phyloP scores from a whole-genome alignment of 352 stramenopile genomes.

The Pythium sp. region DNA sequence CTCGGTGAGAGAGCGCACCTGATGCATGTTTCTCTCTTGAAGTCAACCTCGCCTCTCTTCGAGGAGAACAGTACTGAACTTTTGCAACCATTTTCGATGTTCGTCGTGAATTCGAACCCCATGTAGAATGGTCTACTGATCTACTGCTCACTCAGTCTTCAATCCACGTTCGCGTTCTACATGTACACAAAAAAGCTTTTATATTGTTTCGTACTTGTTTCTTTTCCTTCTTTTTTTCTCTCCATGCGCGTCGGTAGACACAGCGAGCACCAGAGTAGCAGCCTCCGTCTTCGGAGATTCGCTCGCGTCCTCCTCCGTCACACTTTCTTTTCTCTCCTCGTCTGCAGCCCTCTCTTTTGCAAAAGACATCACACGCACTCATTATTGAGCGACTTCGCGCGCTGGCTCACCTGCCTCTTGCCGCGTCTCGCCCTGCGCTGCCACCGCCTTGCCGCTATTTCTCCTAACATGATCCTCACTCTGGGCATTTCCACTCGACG shows the following conservation, averaged over 20 bases:
- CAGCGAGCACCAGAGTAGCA: not conserved
- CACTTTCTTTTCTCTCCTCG: not conserved
- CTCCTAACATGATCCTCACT: slow-evolving; percentile 2
- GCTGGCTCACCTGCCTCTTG: slow-evolving; percentile 49
- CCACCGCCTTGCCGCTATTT: slow-evolving; percentile 17
- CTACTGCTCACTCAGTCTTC: too few relatives aligned
- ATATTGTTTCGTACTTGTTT: not conserved
- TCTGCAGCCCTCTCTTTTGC: not conserved
- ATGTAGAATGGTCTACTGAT: too few relatives aligned
- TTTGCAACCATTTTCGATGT: too few relatives aligned
- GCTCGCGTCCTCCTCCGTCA: not conserved
- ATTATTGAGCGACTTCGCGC: slow-evolving; percentile 30
- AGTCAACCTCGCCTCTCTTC: too few relatives aligned
- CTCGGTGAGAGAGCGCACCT: too few relatives aligned
- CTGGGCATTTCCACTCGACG: slow-evolving; percentile 1
- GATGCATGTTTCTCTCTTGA: too few relatives aligned
- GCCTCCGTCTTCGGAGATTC: not conserved
- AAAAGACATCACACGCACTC: not conserved
- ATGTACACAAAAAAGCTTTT: slow-evolving; percentile 9
- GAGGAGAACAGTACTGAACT: too few relatives aligned
- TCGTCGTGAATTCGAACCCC: too few relatives aligned
- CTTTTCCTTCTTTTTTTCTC: not conserved
- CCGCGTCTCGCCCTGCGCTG: slow-evolving; percentile 29
- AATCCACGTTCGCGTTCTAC: not conserved
- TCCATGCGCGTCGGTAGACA: not conserved